Evolutionary conservation across 2,329 filamentous ascomycete genomes (phyloP).

Genomic region (Penicillium sp.): DNA sequence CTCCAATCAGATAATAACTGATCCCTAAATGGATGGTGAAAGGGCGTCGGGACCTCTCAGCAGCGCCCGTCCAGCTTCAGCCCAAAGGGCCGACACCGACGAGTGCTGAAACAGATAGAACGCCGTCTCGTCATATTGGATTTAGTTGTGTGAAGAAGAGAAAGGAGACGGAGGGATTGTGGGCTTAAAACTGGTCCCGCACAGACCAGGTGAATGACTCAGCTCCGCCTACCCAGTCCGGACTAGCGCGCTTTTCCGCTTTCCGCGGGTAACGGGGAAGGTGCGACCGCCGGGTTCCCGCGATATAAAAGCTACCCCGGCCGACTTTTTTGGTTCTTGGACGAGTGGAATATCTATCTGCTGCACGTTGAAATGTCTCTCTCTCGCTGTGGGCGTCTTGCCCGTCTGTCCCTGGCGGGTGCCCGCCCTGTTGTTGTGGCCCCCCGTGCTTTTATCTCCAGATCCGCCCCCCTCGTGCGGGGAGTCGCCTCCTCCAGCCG

Average conservation of each 20-base stretch:
- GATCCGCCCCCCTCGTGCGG: constrained; percentile 38
- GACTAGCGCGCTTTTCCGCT: constrained; percentile 34
- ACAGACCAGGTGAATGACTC: constrained; percentile 25
- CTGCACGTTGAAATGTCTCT: constrained; percentile 35
- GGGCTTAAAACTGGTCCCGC: constrained; percentile 23
- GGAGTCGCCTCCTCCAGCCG: constrained; percentile 43
- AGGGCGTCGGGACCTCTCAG: constrained; percentile 43
- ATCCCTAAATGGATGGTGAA: constrained; percentile 41
- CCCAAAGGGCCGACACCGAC: constrained; percentile 31
- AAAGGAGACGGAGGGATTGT: constrained; percentile 17
- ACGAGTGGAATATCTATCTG: constrained; percentile 23
- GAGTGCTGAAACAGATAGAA: constrained; percentile 41
- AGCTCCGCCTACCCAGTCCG: constrained; percentile 17
- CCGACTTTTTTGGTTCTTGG: constrained; percentile 13
- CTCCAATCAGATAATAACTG: constrained; percentile 42
- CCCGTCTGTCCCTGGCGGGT: constrained; percentile 36
- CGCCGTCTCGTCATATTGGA: constrained; percentile 46
- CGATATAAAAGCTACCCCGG: constrained; percentile 16
- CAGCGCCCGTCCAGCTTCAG: constrained; percentile 41
- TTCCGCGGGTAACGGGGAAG: constrained; percentile 44
- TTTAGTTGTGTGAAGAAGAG: constrained; percentile 47
- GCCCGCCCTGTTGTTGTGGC: constrained; percentile 24
- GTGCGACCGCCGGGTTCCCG: constrained; percentile 16
- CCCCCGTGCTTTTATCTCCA: constrained; percentile 27
- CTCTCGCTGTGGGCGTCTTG: constrained; percentile 41